A percentile compares a stretch with the other conserved stretches of the same genome.
These are phyloP conservation scores for Hypoxylon rubiginosum DNA, from an alignment of 2,329 filamentous ascomycete species.

Conservation along the genomic window DNA sequence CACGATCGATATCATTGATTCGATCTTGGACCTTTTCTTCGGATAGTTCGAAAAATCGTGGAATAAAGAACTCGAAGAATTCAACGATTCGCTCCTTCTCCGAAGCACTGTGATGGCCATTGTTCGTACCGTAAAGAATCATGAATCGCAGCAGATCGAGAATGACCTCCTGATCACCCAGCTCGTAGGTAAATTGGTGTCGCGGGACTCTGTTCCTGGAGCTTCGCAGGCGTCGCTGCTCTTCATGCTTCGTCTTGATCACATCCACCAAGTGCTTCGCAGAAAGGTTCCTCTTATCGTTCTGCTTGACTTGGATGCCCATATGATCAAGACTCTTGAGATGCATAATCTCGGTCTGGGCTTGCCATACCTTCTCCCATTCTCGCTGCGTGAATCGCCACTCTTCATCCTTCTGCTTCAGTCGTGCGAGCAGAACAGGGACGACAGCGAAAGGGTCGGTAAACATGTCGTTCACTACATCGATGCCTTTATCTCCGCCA, in stretches of 20 bases:
- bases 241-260: constrained; percentile 92
- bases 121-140: constrained; percentile 75
- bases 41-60: constrained; percentile 81
- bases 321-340: constrained; percentile 98
- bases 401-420: constrained; percentile 97
- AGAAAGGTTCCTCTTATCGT: constrained; percentile 91
- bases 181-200: constrained; percentile 82
- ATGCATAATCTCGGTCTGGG: constrained; percentile 94
- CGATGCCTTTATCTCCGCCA: constrained; percentile 82
- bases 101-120: constrained; percentile 76
- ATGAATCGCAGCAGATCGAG: constrained; percentile 72
- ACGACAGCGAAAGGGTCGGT: constrained; percentile 86
- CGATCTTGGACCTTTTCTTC: constrained; percentile 76
- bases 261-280: constrained; percentile 91
- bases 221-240: constrained; percentile 81
- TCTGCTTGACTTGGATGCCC: constrained; percentile 87
- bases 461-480: constrained; percentile 91
- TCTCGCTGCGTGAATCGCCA: constrained; percentile 98
- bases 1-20: constrained; percentile 76
- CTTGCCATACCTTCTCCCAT: constrained; percentile 99
- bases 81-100: constrained; percentile 81
- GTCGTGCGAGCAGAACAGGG: constrained; percentile 85
- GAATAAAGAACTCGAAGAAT: constrained; percentile 82
- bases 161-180: constrained; percentile 78
- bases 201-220: constrained; percentile 72